Evolutionary conservation across 495 filamentous ascomycete species (phyloP).

Genomic region (Xylaria curta): DNA sequence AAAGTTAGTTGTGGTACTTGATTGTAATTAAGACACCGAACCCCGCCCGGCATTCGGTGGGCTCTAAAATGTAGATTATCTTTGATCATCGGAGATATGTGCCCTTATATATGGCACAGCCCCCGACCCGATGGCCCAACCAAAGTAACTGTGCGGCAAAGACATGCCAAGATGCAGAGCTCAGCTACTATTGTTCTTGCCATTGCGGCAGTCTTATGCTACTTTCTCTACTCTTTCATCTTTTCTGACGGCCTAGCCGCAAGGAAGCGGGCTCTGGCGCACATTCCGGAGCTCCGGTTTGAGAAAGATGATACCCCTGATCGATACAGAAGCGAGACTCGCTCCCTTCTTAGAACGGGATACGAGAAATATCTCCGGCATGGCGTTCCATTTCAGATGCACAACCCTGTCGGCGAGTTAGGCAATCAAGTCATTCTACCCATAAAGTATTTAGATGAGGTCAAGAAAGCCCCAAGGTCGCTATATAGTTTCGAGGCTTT

Average conservation of each 20-base stretch:
- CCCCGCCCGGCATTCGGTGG: background rate
- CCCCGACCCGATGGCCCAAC: background rate
- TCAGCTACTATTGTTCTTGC: background rate
- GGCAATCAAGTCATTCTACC: constrained; percentile 13
- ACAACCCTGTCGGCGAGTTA: constrained; percentile 14
- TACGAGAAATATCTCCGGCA: constrained; percentile 13
- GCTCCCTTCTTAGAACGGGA: constrained; percentile 9
- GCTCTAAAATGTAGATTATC: background rate
- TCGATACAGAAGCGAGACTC: constrained; percentile 9
- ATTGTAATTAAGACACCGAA: background rate
- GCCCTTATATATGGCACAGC: background rate
- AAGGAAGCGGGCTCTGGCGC: background rate
- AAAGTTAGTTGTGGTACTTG: background rate
- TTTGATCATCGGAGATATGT: background rate
- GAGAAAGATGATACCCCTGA: constrained; percentile 24
- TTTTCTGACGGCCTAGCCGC: background rate
- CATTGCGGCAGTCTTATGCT: background rate
- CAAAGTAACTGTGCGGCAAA: background rate
- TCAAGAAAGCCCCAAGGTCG: background rate
- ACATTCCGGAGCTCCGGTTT: constrained; percentile 15
- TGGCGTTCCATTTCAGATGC: constrained; percentile 15
- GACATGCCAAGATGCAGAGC: background rate
- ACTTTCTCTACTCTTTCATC: background rate
- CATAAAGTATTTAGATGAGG: constrained; percentile 8
- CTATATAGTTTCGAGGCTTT: background rate